Percentiles rank a stretch among this genome's conserved stretches.
These are phyloP conservation scores for Aspergillus panamensis DNA, from an alignment of 495 filamentous ascomycete species.

Conservation along the genomic window DNA sequence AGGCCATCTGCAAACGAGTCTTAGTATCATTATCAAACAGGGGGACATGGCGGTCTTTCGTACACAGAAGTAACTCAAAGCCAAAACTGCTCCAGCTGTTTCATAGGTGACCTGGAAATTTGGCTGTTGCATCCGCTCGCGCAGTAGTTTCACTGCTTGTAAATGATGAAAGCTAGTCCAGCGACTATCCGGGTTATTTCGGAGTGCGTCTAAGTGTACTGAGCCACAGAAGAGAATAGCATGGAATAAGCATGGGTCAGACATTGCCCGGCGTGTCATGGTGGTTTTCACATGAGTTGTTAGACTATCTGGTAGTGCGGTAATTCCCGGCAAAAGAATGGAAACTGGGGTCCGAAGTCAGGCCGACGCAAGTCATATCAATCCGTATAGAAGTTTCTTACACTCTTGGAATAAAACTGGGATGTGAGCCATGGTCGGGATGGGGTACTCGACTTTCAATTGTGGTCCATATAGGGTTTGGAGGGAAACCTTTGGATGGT, in stretches of 20 bases:
- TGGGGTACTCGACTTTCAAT: not conserved
- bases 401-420: not conserved
- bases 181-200: not conserved
- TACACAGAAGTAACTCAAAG: constrained; percentile 1
- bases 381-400: not conserved
- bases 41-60: not conserved
- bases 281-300: not conserved
- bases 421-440: not conserved
- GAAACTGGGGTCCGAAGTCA: no score
- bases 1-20: not conserved
- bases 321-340: no score
- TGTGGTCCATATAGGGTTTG: not conserved
- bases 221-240: constrained; percentile 6
- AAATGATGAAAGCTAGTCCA: constrained; percentile 1
- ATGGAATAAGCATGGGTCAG: constrained; percentile 13
- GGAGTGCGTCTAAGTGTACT: not conserved
- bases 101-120: not conserved
- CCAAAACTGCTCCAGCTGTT: not conserved
- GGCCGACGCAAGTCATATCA: not conserved
- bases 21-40: not conserved
- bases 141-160: constrained; percentile 1
- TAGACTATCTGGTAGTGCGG: constrained; percentile 1
- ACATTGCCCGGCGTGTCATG: constrained; percentile 2
- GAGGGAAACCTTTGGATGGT: not conserved
- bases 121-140: not conserved